Conservation (phyloP, 768 basidiomycete species). For the Botryobasidium botryosum region DNA sequence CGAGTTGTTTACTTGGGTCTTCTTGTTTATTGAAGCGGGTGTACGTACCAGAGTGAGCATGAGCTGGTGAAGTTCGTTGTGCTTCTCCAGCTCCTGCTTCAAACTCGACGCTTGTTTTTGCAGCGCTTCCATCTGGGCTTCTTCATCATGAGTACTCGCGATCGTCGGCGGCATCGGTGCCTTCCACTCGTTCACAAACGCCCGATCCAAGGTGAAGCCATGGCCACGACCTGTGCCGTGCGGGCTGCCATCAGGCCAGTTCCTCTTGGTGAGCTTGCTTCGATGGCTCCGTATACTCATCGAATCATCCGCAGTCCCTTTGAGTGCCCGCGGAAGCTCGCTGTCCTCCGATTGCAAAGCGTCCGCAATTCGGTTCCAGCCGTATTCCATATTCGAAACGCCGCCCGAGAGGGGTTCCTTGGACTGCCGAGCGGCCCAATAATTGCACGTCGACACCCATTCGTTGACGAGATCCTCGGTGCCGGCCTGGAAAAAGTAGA, state of each 20-base stretch:
- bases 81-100: constrained; percentile 62
- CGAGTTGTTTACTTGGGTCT: not conserved
- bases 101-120: constrained; percentile 61
- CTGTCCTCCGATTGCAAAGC: not conserved
- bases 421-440: constrained; percentile 92
- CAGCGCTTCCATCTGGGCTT: constrained; percentile 78
- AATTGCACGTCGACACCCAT: constrained; percentile 98
- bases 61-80: constrained; percentile 68
- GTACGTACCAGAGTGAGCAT: constrained; percentile 62
- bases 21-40: not conserved
- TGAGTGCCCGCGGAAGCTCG: not conserved
- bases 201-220: constrained; percentile 47
- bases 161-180: constrained; percentile 72
- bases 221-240: constrained; percentile 43
- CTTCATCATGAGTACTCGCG: constrained; percentile 77
- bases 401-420: constrained; percentile 92
- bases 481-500: constrained; percentile 98
- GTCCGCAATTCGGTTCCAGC: constrained; percentile 74
- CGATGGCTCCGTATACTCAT: constrained; percentile 61
- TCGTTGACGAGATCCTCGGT: constrained; percentile 98
- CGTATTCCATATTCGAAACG: constrained; percentile 98
- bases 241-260: constrained; percentile 38
- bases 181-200: constrained; percentile 86
- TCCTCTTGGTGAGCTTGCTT: constrained; percentile 57
- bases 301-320: constrained; percentile 25